Evolutionary conservation across 352 stramenopile genomes (phyloP), one percentile per base, ranked within the genome.

Genomic region (Plasmopara muralis): DNA sequence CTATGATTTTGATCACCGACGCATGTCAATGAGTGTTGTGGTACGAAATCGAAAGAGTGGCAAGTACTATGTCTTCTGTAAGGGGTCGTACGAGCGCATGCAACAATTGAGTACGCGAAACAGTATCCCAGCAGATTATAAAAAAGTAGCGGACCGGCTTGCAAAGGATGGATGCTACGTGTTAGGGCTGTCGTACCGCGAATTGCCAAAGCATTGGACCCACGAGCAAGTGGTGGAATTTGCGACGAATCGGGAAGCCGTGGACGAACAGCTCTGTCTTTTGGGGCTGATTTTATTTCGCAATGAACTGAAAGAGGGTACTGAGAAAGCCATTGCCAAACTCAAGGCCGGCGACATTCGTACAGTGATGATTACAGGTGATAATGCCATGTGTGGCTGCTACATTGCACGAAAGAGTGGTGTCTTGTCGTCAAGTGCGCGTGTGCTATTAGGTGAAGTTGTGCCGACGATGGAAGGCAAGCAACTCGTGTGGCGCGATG

Each of bases 1-100:
- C 9, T 96, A 92, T 57, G 84, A 96, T 48, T 97, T 97, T 58
- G 88, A 97, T 62, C 82, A 95, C 68, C 72, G 90, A 60, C 74
- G 78, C 43, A 93, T 95, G 81, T 95, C 83, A 12, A 94, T 96
- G 71, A 93, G 73, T 38, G 88, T 97, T 5, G 72, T 97, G 43
- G 75, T 96, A 58, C 70, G 84, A 33, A 52, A 89, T 50, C 60
- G 50, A 20, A 58, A 47, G 38, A 87, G 69, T 0, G 74, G 77
- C 41, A 77, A 73, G 46, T 51, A 80, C 7, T 71, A 78, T 30
- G 72, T 94, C 10, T 96, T 93, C 64, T 89, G 83, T 58, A 97
- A 97, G 66, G 89, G 89, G 6, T 95, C 83, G 60, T 85, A 86
- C 55, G 88, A 97, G 60, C 81, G 78, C 50, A 87, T 97, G 58